Evolutionary conservation across 805 yeast species (phyloP), one percentile per base, ranked within the genome.

Genomic region (Starmerella powellii): DNA sequence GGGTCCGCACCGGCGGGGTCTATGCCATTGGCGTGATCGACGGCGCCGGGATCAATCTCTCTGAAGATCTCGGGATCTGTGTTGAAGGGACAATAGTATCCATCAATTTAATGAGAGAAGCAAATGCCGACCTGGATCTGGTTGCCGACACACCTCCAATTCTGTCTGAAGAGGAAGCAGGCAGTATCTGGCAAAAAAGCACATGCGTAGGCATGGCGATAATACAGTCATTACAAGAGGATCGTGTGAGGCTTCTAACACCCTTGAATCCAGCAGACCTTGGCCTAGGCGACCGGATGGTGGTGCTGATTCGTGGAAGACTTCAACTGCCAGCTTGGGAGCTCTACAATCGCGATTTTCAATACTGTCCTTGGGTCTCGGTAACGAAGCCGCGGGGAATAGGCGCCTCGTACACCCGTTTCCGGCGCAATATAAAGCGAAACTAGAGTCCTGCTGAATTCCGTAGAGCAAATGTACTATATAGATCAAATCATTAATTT

Each of bases 271-370:
- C 55, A 4, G 57, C 33, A 1, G 35, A 18, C 3, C 18, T 42
- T 13, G 51, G 30, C 11, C 19, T 44, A 5, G 34, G 16, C 5
- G 21, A 21, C 6, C 21, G 33, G 5, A 28, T 15, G 6, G 39
- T 44, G 4, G 40, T 50, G 1, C 34, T 50, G 2, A n/a, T 37
- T 19, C 28, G 46, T 8, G 46, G 54, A 13, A 36, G 63, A 48
- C 50, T 74, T 41, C 47, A 80, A 37, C 60, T 79, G 2, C 91
- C 94, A 0, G 56, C 70, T 0, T 65, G 70, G 54, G 84, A 76
- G 46, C 41, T 78, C 1, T 54, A 68, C 50, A 46, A 55, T 17
- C 56, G 65, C 53, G 31, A 27, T 2, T 51, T 63, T 43, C 36
- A 31, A 6, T 52, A 32, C 8, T 47, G 62, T n/a, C 80, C 80